Evolutionary conservation across 2,329 filamentous ascomycete species (phyloP).

Genomic region (Macroventuria anomochaeta): DNA sequence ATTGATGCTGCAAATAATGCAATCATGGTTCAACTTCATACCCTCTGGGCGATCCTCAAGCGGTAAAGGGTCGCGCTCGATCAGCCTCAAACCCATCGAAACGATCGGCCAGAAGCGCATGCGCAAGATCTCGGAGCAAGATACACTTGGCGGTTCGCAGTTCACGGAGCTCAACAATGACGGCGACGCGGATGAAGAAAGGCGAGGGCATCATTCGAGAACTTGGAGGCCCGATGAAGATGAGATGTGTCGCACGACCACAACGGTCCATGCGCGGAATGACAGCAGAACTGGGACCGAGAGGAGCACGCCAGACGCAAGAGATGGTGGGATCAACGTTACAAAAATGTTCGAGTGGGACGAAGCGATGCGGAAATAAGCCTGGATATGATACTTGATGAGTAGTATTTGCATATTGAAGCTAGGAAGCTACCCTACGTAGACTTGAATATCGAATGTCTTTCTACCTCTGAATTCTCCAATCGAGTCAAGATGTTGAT

Average conservation of each 20-base stretch:
- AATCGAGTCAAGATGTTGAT: too few relatives aligned
- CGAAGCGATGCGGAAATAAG: conserved; percentile 2
- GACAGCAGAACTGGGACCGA: conserved; percentile 6
- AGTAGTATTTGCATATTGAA: too few relatives aligned
- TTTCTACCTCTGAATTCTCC: too few relatives aligned
- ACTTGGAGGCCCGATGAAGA: conserved; percentile 30
- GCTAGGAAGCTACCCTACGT: too few relatives aligned
- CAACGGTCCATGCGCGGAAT: conserved; percentile 15
- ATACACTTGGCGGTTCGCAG: conserved; percentile 23
- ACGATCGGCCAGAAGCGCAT: conserved; percentile 33
- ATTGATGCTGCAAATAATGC: conserved; percentile 22
- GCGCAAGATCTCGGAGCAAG: conserved; percentile 25
- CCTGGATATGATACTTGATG: too few relatives aligned
- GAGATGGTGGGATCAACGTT: conserved; percentile 23
- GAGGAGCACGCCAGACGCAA: not conserved
- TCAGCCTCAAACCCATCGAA: conserved; percentile 24
- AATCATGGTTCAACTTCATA: conserved; percentile 18
- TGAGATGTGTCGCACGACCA: conserved; percentile 31
- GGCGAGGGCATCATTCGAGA: conserved; percentile 6
- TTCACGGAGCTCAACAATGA: conserved; percentile 15
- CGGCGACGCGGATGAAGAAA: conserved; percentile 1
- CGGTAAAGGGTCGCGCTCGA: conserved; percentile 7
- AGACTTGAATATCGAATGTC: too few relatives aligned
- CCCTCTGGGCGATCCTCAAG: conserved; percentile 18
- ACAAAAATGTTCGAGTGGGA: conserved; percentile 33